These are phyloP conservation scores for Geopyxis carbonaria DNA, from an alignment of 495 filamentous ascomycete genomes.

Conservation along the genomic window DNA sequence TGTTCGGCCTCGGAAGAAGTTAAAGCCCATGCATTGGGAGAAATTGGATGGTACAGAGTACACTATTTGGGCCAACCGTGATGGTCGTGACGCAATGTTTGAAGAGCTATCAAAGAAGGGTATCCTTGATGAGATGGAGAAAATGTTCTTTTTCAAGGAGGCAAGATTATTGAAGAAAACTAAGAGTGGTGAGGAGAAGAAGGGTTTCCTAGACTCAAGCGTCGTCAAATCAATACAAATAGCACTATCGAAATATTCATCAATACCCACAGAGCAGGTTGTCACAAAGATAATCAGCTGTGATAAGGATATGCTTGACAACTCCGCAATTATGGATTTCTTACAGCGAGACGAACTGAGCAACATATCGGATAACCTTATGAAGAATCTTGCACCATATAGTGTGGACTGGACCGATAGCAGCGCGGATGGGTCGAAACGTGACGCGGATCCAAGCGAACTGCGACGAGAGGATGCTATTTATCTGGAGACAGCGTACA, in stretches of 20 bases:
- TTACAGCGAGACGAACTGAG: conserved; percentile 81
- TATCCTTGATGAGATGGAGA: conserved; percentile 92
- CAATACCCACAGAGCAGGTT: conserved; percentile 60
- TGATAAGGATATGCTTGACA: conserved; percentile 79
- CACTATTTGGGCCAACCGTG: conserved; percentile 85
- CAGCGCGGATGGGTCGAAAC: conserved; percentile 55
- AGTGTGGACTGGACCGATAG: conserved; percentile 92
- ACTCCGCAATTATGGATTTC: conserved; percentile 93
- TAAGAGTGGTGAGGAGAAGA: conserved; percentile 68
- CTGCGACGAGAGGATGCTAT: conserved; percentile 91
- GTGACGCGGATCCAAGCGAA: conserved; percentile 76
- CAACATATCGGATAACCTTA: conserved; percentile 72
- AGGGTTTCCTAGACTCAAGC: conserved; percentile 87
- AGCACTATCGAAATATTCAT: conserved; percentile 74
- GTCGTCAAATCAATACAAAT: conserved; percentile 87
- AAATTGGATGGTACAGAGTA: conserved; percentile 89
- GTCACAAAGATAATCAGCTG: conserved; percentile 91
- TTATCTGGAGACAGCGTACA: conserved; percentile 80
- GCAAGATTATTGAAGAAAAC: conserved; percentile 64
- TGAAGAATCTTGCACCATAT: conserved; percentile 86
- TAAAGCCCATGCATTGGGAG: conserved; percentile 98
- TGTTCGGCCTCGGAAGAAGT: conserved; percentile 90
- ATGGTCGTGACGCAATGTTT: conserved; percentile 86
- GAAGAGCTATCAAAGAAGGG: conserved; percentile 79
- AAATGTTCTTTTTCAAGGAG: conserved; percentile 92